phyloP scores from a whole-genome alignment of 352 stramenopile species.

The Phytophthora cactorum region DNA sequence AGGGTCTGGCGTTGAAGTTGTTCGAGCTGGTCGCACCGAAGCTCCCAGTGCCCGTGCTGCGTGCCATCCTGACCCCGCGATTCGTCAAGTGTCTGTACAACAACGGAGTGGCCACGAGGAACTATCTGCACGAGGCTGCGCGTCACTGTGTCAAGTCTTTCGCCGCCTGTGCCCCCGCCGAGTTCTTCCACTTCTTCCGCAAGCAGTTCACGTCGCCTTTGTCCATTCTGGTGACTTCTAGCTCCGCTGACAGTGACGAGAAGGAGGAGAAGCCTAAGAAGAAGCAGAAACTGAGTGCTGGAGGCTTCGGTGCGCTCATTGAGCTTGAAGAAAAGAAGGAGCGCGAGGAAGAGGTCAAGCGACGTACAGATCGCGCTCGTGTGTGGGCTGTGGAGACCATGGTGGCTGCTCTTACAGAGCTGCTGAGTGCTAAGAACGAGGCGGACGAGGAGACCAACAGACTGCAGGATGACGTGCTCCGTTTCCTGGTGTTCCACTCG shows the following conservation, averaged over 20 bases:
- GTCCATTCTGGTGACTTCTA: constrained; percentile 56
- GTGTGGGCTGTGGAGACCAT: constrained; percentile 81
- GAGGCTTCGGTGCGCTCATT: constrained; percentile 72
- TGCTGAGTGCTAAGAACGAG: constrained; percentile 36
- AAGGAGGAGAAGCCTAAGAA: constrained; percentile 48
- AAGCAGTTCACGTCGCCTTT: constrained; percentile 73
- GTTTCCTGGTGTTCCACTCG: constrained; percentile 74
- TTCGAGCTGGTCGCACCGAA: constrained; percentile 75
- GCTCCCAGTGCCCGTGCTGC: constrained; percentile 56
- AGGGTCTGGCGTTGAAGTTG: constrained; percentile 81
- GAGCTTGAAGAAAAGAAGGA: constrained; percentile 84
- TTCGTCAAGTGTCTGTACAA: constrained; percentile 87
- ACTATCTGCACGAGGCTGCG: constrained; percentile 83
- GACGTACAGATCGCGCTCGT: constrained; percentile 67
- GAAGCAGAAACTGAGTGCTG: constrained; percentile 48
- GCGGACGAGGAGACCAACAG: constrained; percentile 17
- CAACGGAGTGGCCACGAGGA: constrained; percentile 82
- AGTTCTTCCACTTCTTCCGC: constrained; percentile 80
- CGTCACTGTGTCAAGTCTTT: constrained; percentile 74
- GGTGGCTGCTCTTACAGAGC: constrained; percentile 49
- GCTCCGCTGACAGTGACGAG: constrained; percentile 42
- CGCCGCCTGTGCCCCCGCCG: constrained; percentile 44
- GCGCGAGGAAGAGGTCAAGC: constrained; percentile 55
- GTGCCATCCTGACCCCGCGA: constrained; percentile 72
- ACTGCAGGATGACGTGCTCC: constrained; percentile 53